Evolutionary conservation across 2,329 filamentous ascomycete species (phyloP), one percentile per base, ranked within the genome.

Genomic region (Pseudocercospora eumusae): DNA sequence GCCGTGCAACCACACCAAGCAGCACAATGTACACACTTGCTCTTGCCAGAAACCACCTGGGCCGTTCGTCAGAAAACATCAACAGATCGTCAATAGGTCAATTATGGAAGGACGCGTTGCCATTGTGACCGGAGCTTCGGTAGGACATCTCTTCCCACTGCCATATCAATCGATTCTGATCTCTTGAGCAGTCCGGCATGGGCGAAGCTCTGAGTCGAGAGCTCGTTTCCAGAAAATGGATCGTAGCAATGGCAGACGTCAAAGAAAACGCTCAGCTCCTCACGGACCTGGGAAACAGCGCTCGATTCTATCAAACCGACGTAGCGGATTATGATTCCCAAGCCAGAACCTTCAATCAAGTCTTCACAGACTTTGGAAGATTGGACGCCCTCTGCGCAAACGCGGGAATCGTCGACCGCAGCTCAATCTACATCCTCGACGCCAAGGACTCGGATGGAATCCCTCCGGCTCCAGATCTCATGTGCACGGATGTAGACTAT

Each of bases 241-340:
- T 49, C 20, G 61, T 65, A n/a, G 65, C 65, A 2, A 64, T 67
- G 65, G 63, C 63, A 15, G 64, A 63, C 44, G 18, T 66, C 20
- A 47, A 50, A 23, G 44, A 49, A 20, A 62, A 62, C 52, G 11
- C 49, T 4, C 27, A 28, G 7, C 53, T 66, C 3, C 45, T 54
- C 2, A 5, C 18, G 25, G 59, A 60, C 10, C 40, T 65, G 15
- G 57, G 57, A 3, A 52, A 40, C 13, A 49, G 40, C 10, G 63
- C 63, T 23, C 47, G 18, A 18, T 65, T 64, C 52, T 58, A 61
- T 44, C 25, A 62, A 15, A 63, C 62, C 21, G 55, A 66, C 25
- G 64, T 66, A 10, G 59, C 64, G 5, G 33, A 36, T 40, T 66
- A 66, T 54, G 31, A 49, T 18, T 62, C 64, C 8, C 62, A 64